Conservation (phyloP, 345 rosid species). For the Pistacia integerrima region DNA sequence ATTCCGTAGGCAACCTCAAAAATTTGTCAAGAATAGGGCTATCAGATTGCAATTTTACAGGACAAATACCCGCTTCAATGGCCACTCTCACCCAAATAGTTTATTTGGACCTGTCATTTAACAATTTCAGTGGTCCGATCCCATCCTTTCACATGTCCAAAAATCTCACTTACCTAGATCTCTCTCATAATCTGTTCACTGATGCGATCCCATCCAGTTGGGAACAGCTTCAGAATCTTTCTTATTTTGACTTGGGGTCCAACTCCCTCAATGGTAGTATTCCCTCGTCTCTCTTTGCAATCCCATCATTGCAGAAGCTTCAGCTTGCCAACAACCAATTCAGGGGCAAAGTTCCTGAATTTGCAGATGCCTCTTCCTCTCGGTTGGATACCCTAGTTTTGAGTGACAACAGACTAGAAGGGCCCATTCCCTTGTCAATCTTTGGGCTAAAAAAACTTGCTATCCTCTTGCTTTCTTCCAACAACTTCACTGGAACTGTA, state of each 20-base stretch:
- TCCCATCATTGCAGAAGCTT: slow-evolving; percentile 22
- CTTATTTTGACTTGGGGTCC: slow-evolving; percentile 25
- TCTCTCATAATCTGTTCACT: slow-evolving; percentile 31
- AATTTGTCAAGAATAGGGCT: slow-evolving; percentile 26
- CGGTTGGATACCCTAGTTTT: slow-evolving; percentile 37
- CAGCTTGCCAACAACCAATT: slow-evolving; percentile 32
- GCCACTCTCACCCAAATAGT: slow-evolving; percentile 23
- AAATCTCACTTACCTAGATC: slow-evolving; percentile 26
- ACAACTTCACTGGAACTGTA: slow-evolving; percentile 44
- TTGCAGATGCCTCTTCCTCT: neutral
- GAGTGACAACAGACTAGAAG: slow-evolving; percentile 40
- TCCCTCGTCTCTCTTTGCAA: slow-evolving; percentile 22
- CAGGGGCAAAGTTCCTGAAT: slow-evolving; percentile 7
- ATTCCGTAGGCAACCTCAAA: slow-evolving; percentile 30
- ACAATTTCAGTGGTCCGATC: slow-evolving; percentile 34
- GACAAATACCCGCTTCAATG: slow-evolving; percentile 35
- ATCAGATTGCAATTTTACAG: slow-evolving; percentile 22
- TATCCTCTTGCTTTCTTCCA: slow-evolving; percentile 39
- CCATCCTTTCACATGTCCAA: slow-evolving; percentile 28
- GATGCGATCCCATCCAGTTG: slow-evolving; percentile 33
- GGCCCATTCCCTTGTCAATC: slow-evolving; percentile 19
- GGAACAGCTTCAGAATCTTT: slow-evolving; percentile 33
- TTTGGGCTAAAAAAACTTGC: slow-evolving; percentile 29
- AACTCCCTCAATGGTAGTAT: slow-evolving; percentile 43
- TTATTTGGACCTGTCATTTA: slow-evolving; percentile 35